Evolutionary conservation across 495 filamentous ascomycete species (phyloP).

Genomic region (Podospora anserina): DNA sequence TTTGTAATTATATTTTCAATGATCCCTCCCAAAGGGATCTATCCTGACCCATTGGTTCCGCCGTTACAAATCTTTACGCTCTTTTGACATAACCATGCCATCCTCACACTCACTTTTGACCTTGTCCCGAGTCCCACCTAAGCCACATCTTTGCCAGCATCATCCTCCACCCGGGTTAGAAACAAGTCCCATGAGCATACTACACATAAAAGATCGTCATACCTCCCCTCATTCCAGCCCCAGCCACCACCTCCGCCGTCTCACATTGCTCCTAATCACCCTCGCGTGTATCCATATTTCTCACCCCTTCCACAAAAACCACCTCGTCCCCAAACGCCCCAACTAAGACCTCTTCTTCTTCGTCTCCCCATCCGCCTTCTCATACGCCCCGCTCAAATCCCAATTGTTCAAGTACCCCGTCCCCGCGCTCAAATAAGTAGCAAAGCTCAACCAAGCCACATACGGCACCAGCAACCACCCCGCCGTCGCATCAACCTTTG

Average conservation of each 20-base stretch:
- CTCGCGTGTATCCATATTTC: too few relatives aligned
- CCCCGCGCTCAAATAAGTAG: constrained; percentile 71
- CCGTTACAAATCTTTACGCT: neutral
- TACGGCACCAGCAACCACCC: constrained; percentile 77
- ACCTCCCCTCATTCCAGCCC: too few relatives aligned
- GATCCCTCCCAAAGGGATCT: neutral
- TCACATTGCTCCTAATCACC: too few relatives aligned
- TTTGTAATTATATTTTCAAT: neutral
- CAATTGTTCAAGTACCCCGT: constrained; percentile 74
- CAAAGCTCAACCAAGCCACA: constrained; percentile 77
- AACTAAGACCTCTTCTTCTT: constrained; percentile 5
- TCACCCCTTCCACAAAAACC: too few relatives aligned
- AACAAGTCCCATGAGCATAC: too few relatives aligned
- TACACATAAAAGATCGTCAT: too few relatives aligned
- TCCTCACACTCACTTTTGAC: neutral
- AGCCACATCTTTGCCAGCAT: too few relatives aligned
- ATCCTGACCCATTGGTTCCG: neutral
- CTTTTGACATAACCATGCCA: neutral
- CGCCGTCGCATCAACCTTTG: constrained; percentile 61
- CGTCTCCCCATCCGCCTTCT: constrained; percentile 2
- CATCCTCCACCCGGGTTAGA: too few relatives aligned
- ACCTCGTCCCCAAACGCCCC: too few relatives aligned
- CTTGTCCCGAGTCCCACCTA: too few relatives aligned
- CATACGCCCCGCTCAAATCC: constrained; percentile 41
- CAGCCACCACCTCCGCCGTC: too few relatives aligned